These are phyloP conservation scores for Phytophthora pinifolia DNA, from an alignment of 352 stramenopile genomes.

Conservation along the genomic window DNA sequence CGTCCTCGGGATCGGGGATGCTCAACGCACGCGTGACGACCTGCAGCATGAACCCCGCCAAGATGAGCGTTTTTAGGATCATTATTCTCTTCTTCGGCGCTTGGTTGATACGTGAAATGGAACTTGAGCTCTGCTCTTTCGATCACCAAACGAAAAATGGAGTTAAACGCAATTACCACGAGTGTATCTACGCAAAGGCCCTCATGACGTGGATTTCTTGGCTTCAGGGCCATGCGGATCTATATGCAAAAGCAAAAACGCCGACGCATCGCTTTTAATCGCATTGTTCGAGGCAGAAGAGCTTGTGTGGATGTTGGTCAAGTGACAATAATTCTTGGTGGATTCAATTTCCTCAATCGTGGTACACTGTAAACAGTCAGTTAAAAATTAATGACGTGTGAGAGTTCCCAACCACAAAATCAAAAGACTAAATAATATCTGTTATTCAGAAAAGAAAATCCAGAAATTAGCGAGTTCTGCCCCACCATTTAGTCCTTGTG, in stretches of 20 bases:
- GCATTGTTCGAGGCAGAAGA: constrained; percentile 21
- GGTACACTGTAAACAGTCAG: no score
- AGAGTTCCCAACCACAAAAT: not conserved
- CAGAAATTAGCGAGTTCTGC: not conserved
- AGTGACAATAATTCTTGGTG: constrained; percentile 8
- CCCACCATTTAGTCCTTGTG: constrained; percentile 19
- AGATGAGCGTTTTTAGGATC: constrained; percentile 2
- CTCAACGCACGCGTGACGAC: constrained; percentile 9
- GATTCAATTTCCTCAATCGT: constrained; percentile 4
- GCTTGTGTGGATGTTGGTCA: constrained; percentile 15
- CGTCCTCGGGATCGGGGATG: constrained; percentile 23
- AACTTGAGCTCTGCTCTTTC: constrained; percentile 1
- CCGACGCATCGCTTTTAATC: not conserved
- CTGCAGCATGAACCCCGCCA: constrained; percentile 3
- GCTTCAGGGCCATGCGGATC: constrained; percentile 5
- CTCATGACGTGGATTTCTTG: constrained; percentile 13
- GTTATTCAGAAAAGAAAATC: constrained; percentile 13
- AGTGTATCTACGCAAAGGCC: not conserved
- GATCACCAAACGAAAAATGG: constrained; percentile 19
- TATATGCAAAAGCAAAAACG: no score
- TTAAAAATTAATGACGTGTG: constrained; percentile 18
- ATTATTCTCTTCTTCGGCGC: constrained; percentile 3
- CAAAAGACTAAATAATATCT: constrained; percentile 5
- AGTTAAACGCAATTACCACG: not conserved
- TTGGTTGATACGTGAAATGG: not conserved